Conservation (phyloP, 441 rosid species). For the Populus hybrid region DNA sequence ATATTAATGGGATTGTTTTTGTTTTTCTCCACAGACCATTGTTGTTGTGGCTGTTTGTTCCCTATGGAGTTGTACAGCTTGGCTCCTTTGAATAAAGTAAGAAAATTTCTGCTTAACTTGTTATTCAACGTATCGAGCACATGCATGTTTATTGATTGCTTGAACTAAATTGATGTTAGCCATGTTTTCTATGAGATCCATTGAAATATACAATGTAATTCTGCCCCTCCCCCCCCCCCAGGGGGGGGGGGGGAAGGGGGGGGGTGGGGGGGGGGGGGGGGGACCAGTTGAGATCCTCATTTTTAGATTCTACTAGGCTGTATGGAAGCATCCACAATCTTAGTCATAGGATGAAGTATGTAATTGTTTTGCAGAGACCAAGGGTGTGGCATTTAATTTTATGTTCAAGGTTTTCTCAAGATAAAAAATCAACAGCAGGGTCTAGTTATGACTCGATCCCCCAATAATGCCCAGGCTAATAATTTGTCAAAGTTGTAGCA, state of each 20-base stretch:
- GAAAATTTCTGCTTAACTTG: conserved; percentile 24
- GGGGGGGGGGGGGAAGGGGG: no score
- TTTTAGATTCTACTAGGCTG: no score
- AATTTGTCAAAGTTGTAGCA: background rate
- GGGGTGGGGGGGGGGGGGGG: no score
- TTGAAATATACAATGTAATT: background rate
- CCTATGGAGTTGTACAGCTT: conserved; percentile 84
- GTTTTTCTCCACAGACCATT: conserved; percentile 37
- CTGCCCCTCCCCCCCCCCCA: no score
- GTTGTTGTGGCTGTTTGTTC: conserved; percentile 69
- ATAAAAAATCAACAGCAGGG: background rate
- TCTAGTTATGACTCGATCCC: background rate
- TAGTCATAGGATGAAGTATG: no score
- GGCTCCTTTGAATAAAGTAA: conserved; percentile 78
- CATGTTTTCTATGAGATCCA: background rate
- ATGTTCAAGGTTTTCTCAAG: background rate
- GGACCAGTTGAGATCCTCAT: no score
- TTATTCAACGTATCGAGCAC: conserved; percentile 5
- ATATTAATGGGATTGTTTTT: conserved; percentile 1
- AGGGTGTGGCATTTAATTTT: background rate
- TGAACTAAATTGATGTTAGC: conserved; percentile 6
- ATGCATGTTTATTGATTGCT: background rate
- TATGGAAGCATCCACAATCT: no score
- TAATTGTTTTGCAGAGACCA: no score
- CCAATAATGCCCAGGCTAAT: background rate